phyloP scores from a whole-genome alignment of 108 stramenopile species.

The Fragilaria radians region DNA sequence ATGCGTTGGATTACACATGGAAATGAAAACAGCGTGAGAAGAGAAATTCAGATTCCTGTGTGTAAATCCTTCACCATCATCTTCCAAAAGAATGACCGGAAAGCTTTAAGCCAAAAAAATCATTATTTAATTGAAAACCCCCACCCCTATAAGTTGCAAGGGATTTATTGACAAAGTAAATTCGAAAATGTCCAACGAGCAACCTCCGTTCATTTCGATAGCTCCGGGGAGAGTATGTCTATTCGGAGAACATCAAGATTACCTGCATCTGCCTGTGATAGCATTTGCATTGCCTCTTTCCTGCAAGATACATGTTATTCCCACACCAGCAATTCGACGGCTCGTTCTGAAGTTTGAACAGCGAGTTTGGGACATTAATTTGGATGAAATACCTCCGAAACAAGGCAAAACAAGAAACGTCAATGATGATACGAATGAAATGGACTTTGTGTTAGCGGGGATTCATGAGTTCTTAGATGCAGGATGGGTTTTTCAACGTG shows the following conservation, averaged over 20 bases:
- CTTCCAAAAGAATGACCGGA: too few species aligned
- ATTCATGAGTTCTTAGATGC: conserved; percentile 27
- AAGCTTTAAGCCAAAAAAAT: neutral
- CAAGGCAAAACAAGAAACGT: too few species aligned
- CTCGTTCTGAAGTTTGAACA: conserved; percentile 10
- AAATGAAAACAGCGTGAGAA: too few species aligned
- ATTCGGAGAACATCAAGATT: conserved; percentile 39
- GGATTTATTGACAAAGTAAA: neutral
- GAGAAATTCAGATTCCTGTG: too few species aligned
- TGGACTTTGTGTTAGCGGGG: conserved; percentile 33
- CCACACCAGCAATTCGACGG: neutral
- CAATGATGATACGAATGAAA: neutral
- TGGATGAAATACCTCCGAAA: conserved; percentile 18
- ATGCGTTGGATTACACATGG: too few species aligned
- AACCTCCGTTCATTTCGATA: conserved; percentile 3
- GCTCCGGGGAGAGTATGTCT: conserved; percentile 30
- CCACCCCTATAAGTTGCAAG: neutral
- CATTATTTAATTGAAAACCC: neutral
- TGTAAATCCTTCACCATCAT: too few species aligned
- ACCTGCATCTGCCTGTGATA: conserved; percentile 32
- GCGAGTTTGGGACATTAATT: too few species aligned
- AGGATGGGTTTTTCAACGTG: conserved; percentile 10
- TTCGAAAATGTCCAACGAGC: neutral
- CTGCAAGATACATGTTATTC: conserved; percentile 13
- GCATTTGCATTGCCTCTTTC: conserved; percentile 21